Conservation (phyloP, 495 filamentous ascomycete species). For the Podospora sp. region DNA sequence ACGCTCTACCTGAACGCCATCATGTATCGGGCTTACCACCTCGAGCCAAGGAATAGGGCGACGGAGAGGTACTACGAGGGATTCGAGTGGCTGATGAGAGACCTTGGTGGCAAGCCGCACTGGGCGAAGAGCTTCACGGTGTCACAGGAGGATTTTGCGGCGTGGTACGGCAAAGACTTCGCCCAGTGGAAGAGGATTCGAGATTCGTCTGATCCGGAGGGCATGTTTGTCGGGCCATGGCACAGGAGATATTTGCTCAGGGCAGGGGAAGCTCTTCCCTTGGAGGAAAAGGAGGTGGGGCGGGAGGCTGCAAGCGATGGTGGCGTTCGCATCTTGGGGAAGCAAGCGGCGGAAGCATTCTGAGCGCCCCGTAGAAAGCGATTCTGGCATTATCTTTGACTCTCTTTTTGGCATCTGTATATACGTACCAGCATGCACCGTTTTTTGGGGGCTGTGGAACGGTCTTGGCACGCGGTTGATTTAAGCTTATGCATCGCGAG, state of each 20-base stretch:
- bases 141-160: slow-evolving; percentile 56
- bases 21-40: slow-evolving; percentile 85
- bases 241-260: slow-evolving; percentile 71
- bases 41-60: slow-evolving; percentile 72
- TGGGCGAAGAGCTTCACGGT: slow-evolving; percentile 95
- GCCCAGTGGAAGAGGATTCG: slow-evolving; percentile 67
- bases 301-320: slow-evolving; percentile 1
- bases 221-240: slow-evolving; percentile 93
- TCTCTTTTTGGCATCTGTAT: not conserved
- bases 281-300: slow-evolving; percentile 10
- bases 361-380: too few species aligned
- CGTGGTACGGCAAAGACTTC: slow-evolving; percentile 59
- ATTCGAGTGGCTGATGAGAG: slow-evolving; percentile 94
- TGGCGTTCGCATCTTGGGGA: not conserved
- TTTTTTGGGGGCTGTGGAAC: not conserved
- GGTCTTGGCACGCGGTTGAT: not conserved
- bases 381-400: not conserved
- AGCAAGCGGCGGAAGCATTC: not conserved
- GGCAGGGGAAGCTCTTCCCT: slow-evolving; percentile 9
- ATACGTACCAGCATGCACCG: not conserved
- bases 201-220: slow-evolving; percentile 77
- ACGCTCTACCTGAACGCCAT: slow-evolving; percentile 96
- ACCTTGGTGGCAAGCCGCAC: slow-evolving; percentile 86
- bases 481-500: slow-evolving; percentile 2
- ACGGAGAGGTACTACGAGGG: slow-evolving; percentile 80